phyloP scores from a whole-genome alignment of 306 rosid genomes.

The Elaeagnus macrophylla region DNA sequence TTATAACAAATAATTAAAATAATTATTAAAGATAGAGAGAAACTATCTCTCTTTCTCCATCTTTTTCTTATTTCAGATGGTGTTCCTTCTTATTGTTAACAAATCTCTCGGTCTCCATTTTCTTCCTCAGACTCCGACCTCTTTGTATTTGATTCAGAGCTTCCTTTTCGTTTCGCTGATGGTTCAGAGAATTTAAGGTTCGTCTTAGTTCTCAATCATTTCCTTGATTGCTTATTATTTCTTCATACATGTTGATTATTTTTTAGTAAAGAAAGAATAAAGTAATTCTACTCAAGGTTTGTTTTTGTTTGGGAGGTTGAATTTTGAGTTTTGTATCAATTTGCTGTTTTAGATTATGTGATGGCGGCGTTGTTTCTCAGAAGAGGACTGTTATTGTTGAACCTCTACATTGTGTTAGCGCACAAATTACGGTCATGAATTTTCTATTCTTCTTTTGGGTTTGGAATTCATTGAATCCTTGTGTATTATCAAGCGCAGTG shows the following conservation, averaged over 20 bases:
- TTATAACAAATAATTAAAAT: too few relatives aligned
- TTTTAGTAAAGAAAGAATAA: too few relatives aligned
- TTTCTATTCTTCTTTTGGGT: not conserved
- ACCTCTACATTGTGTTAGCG: not conserved
- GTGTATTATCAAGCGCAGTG: not conserved
- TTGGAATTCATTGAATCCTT: not conserved
- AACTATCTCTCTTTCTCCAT: slow-evolving; percentile 13
- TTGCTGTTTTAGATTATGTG: slow-evolving; percentile 1
- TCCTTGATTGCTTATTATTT: not conserved
- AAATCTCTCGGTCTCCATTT: slow-evolving; percentile 14
- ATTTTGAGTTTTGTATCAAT: slow-evolving; percentile 11
- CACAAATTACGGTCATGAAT: slow-evolving; percentile 23
- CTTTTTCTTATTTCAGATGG: slow-evolving; percentile 18
- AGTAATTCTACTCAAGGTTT: too few relatives aligned
- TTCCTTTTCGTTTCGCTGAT: slow-evolving; percentile 1
- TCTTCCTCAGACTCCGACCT: slow-evolving; percentile 11
- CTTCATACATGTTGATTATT: not conserved
- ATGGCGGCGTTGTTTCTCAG: slow-evolving; percentile 9
- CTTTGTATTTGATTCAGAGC: slow-evolving; percentile 1
- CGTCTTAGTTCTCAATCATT: slow-evolving; percentile 6
- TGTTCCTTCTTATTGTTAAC: slow-evolving; percentile 21
- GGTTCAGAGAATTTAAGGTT: not conserved
- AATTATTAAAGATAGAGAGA: not conserved
- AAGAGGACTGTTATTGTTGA: slow-evolving; percentile 12
- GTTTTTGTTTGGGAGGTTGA: slow-evolving; percentile 2